phyloP scores from a whole-genome alignment of 164 flowering plant genomes.

The Annona cherimola region DNA sequence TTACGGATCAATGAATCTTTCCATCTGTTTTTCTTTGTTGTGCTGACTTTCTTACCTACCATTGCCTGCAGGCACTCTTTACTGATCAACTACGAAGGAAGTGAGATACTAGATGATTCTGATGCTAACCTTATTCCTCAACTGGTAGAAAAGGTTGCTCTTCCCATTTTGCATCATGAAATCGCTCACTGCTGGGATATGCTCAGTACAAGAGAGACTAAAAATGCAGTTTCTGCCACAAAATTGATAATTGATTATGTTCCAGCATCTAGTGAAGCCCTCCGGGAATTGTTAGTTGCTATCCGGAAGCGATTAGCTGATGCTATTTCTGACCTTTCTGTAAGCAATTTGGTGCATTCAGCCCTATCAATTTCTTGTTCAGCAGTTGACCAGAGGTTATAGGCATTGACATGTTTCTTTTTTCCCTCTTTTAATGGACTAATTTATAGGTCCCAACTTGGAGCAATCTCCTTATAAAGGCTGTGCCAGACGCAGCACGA shows the following conservation, averaged over 20 bases:
- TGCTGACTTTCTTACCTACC: background rate
- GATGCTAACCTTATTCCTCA: constrained; percentile 85
- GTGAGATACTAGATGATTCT: constrained; percentile 54
- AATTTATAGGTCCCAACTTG: constrained; percentile 77
- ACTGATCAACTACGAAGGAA: constrained; percentile 63
- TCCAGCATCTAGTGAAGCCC: constrained; percentile 57
- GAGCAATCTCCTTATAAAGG: constrained; percentile 58
- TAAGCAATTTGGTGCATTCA: constrained; percentile 21
- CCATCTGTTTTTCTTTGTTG: background rate
- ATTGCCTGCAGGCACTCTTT: constrained; percentile 60
- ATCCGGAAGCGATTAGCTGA: constrained; percentile 64
- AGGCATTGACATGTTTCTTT: background rate
- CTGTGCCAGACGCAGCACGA: constrained; percentile 79
- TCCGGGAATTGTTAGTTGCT: constrained; percentile 56
- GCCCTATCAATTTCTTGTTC: background rate
- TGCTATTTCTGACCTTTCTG: constrained; percentile 59
- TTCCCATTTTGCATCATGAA: constrained; percentile 86
- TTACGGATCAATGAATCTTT: constrained; percentile 38
- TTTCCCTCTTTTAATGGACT: constrained; percentile 1
- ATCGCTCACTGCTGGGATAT: constrained; percentile 88
- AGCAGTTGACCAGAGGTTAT: background rate
- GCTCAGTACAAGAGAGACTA: constrained; percentile 72
- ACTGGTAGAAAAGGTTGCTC: constrained; percentile 79
- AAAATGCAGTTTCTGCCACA: constrained; percentile 75
- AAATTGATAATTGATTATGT: constrained; percentile 59